Evolutionary conservation across 1,139 yeast genomes (phyloP).

Genomic region (Yamadazyma dendronema): DNA sequence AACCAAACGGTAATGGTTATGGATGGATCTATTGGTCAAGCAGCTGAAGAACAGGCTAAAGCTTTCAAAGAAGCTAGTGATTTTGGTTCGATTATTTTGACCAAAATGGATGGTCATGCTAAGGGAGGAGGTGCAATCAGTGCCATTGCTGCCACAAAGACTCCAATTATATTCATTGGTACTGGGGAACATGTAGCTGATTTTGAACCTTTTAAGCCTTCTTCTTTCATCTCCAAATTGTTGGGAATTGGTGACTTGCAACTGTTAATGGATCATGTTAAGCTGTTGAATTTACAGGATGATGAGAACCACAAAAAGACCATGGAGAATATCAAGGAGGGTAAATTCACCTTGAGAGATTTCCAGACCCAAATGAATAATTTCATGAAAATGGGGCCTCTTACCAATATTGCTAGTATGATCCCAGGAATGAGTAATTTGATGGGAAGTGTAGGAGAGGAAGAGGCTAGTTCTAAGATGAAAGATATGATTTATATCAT

Average conservation of each 20-base stretch:
- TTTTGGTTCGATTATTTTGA: conserved; percentile 91
- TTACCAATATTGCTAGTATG: conserved; percentile 91
- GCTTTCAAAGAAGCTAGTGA: conserved; percentile 93
- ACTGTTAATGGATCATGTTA: conserved; percentile 91
- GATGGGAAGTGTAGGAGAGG: conserved; percentile 87
- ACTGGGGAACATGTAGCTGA: conserved; percentile 97
- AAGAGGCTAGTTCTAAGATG: conserved; percentile 77
- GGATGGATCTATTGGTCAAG: conserved; percentile 98
- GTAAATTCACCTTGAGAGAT: conserved; percentile 88
- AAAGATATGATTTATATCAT: conserved; percentile 88
- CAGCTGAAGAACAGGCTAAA: conserved; percentile 91
- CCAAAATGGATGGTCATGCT: conserved; percentile 99
- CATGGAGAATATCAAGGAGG: conserved; percentile 90
- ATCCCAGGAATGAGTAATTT: conserved; percentile 88
- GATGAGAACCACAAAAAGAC: conserved; percentile 75
- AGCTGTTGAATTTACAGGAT: conserved; percentile 77
- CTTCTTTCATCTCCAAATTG: conserved; percentile 81
- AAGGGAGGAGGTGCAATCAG: conserved; percentile 99
- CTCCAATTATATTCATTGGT: conserved; percentile 97
- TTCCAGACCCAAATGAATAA: conserved; percentile 95
- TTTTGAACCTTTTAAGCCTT: conserved; percentile 87
- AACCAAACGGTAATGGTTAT: conserved; percentile 96
- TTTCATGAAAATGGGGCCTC: conserved; percentile 94
- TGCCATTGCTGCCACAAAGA: conserved; percentile 95
- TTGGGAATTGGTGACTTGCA: conserved; percentile 96